Conservation (phyloP, 2,329 filamentous ascomycete species). For the Lachnellula occidentalis region DNA sequence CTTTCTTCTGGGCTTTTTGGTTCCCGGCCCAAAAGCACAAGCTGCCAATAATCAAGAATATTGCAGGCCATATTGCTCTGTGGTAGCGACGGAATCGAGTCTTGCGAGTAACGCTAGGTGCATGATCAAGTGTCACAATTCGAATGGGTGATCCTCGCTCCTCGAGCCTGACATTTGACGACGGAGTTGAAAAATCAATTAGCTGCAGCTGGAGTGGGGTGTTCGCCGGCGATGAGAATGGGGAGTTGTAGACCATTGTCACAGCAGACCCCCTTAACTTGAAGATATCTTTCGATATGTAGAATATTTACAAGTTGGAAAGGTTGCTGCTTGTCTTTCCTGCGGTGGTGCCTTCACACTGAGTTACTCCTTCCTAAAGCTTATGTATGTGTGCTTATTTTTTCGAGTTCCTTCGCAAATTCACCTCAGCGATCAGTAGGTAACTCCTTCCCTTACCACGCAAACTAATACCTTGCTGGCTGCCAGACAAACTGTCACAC, state of each 20-base stretch:
- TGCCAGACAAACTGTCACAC: not conserved
- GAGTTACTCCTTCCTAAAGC: not conserved
- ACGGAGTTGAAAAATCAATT: slow-evolving; percentile 12
- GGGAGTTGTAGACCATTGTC: slow-evolving; percentile 12
- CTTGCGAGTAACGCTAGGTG: not conserved
- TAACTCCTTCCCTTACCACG: not conserved
- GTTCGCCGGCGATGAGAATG: slow-evolving; percentile 10
- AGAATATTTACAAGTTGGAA: not conserved
- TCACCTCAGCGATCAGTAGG: not conserved
- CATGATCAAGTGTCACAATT: not conserved
- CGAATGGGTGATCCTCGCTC: slow-evolving; percentile 2
- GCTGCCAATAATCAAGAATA: too few species aligned
- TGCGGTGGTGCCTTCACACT: too few species aligned
- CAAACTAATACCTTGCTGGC: not conserved
- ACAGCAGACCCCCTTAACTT: not conserved
- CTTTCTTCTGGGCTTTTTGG: too few species aligned
- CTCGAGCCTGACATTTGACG: slow-evolving; percentile 18
- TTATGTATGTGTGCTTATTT: not conserved
- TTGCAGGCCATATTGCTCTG: slow-evolving; percentile 4
- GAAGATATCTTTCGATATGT: not conserved
- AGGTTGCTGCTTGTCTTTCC: not conserved
- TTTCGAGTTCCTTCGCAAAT: not conserved
- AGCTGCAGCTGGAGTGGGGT: slow-evolving; percentile 7
- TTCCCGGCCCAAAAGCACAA: too few species aligned
- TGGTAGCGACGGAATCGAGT: slow-evolving; percentile 1